Evolutionary conservation across 345 rosid genomes (phyloP), one percentile per base, ranked within the genome.

Genomic region (Trapa bicornis): DNA sequence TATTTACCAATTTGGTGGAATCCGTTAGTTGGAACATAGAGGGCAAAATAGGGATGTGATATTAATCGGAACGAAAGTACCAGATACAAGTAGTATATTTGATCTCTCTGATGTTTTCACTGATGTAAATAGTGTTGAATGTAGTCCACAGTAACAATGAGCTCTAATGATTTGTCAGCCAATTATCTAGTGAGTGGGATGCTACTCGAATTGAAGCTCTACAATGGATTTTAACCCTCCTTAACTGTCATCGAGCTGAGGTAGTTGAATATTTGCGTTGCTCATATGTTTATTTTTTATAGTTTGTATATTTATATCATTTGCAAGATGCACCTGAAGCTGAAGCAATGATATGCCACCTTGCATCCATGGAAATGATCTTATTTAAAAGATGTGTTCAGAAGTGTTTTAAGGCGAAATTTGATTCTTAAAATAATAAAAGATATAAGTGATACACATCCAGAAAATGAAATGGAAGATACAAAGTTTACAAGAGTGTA

Each of bases 161-260:
- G 72, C 54, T 57, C 33, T 37, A 37, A 32, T 52, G 45, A 67
- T 22, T 48, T 17, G 22, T 43, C 67, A 71, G 73, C 42, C 69
- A 71, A 56, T 65, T 71, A 65, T 69, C 66, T 33, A 69, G 89
- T 22, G 91, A 87, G 60, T 83, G 81, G 89, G 97, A 91, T 68
- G 92, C 87, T 72, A 91, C 99, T 41, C 85, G 97, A 68, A 91
- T 91, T 70, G 99, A 94, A 78, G 97, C 97, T 61, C 80, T 94
- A 79, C 86, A 91, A 72, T 94, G 99, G 99, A 94, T 91, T 77
- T 83, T 96, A 69, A 85, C 96, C 66, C 93, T 94, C 74, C 78
- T 94, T 69, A 86, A 79, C 74, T 81, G 89, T 72, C 93, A 91
- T 72, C 92, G 99, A 45, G 14, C 72, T 64, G 99, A 89, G 99